phyloP scores from a whole-genome alignment of 148 eudicot genomes.

The Simmondsia chinensis region DNA sequence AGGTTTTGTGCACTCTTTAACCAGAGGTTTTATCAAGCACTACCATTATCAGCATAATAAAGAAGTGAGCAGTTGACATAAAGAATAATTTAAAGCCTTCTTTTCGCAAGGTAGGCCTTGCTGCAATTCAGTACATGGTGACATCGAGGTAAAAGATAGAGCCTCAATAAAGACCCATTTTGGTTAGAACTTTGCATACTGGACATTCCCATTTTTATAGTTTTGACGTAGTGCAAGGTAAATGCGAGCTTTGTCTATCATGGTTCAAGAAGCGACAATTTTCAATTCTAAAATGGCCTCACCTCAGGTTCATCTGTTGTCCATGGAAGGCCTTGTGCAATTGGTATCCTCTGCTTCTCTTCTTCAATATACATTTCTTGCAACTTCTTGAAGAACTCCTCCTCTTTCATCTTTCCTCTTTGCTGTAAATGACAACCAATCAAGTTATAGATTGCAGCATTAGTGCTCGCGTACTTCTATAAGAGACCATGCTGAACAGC shows the following conservation, averaged over 20 bases:
- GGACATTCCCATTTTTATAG: too few species aligned
- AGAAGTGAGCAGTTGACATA: neutral
- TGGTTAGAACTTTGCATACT: too few species aligned
- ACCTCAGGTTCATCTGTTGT: slow-evolving; percentile 97
- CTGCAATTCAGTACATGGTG: too few species aligned
- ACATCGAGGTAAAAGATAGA: too few species aligned
- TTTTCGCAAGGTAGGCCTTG: too few species aligned
- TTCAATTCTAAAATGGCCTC: neutral
- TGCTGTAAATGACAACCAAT: slow-evolving; percentile 35
- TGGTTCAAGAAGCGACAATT: neutral
- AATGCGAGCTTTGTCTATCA: too few species aligned
- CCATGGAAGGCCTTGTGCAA: slow-evolving; percentile 95
- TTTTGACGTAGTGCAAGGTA: too few species aligned
- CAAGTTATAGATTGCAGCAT: too few species aligned
- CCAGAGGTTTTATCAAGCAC: slow-evolving; percentile 75
- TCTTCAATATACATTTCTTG: slow-evolving; percentile 67
- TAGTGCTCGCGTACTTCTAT: too few species aligned
- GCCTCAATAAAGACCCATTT: too few species aligned
- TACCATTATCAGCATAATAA: slow-evolving; percentile 15
- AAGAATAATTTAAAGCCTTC: too few species aligned
- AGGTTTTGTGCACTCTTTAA: slow-evolving; percentile 73
- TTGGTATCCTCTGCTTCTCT: slow-evolving; percentile 70
- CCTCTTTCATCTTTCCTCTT: slow-evolving; percentile 82
- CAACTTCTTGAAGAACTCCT: slow-evolving; percentile 68
- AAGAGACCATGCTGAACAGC: neutral